Evolutionary conservation across 768 basidiomycete species (phyloP).

Genomic region (Amanita pallidorosea): DNA sequence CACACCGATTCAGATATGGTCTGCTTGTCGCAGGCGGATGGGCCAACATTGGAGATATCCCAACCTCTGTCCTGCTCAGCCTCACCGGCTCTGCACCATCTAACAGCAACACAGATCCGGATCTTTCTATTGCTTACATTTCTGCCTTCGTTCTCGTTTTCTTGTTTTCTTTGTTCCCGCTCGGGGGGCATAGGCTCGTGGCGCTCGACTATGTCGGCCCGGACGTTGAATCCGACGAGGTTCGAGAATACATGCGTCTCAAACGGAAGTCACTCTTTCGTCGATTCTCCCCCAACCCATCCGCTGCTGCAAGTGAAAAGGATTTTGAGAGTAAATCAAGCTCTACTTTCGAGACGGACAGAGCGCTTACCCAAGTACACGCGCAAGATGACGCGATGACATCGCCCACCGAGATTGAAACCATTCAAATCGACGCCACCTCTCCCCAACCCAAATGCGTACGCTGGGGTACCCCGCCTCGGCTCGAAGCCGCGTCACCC

Average conservation of each 20-base stretch:
- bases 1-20: constrained; percentile 65
- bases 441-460: background rate
- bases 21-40: constrained; percentile 60
- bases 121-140: constrained; percentile 57
- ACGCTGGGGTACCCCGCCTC: background rate
- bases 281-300: background rate
- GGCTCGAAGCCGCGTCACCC: background rate
- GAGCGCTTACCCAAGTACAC: background rate
- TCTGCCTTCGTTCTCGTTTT: constrained; percentile 52
- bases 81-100: constrained; percentile 55
- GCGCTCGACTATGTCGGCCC: constrained; percentile 46
- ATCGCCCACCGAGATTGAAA: background rate
- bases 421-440: background rate
- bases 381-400: background rate
- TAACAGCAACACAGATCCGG: constrained; percentile 42
- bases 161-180: constrained; percentile 50
- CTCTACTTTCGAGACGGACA: background rate
- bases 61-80: constrained; percentile 55
- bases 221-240: too few relatives aligned
- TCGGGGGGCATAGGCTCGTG: constrained; percentile 45
- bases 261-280: constrained; percentile 18
- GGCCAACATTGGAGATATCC: constrained; percentile 62
- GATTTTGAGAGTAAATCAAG: background rate
- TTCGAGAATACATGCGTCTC: constrained; percentile 15
- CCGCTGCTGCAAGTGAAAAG: background rate